These are phyloP conservation scores for Tolypocladium sp. DNA, from an alignment of 2,329 filamentous ascomycete species.

Conservation along the genomic window DNA sequence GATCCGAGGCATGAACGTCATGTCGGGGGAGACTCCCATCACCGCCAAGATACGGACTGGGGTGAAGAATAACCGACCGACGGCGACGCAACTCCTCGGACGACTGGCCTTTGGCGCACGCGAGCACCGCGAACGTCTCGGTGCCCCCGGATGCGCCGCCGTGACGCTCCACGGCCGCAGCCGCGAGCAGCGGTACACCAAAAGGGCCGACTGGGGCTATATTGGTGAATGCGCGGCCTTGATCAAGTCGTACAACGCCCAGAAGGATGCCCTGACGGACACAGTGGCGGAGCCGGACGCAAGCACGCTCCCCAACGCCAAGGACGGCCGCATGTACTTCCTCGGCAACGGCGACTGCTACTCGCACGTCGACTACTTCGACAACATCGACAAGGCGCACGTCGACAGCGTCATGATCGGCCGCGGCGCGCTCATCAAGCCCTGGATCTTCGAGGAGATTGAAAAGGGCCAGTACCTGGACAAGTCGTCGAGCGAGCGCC, in stretches of 20 bases:
- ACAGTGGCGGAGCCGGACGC: conserved; percentile 70
- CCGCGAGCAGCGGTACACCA: conserved; percentile 89
- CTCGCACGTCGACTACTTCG: conserved; percentile 80
- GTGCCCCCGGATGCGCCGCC: conserved; percentile 81
- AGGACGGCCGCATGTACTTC: conserved; percentile 71
- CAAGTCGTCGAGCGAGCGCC: conserved; percentile 81
- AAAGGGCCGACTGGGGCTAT: conserved; percentile 87
- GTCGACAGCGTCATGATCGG: conserved; percentile 96
- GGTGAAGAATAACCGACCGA: conserved; percentile 70
- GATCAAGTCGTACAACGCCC: conserved; percentile 68
- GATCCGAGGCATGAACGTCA: conserved; percentile 88
- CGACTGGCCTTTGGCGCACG: conserved; percentile 72
- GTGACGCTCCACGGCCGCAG: conserved; percentile 91
- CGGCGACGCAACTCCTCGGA: conserved; percentile 71
- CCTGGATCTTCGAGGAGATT: conserved; percentile 98
- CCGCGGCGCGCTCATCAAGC: conserved; percentile 93
- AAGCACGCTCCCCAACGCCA: conserved; percentile 58
- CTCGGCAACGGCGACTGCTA: conserved; percentile 95
- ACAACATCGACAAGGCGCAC: conserved; percentile 64
- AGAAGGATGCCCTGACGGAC: conserved; percentile 59
- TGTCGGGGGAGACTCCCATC: conserved; percentile 84
- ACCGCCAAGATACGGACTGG: conserved; percentile 94
- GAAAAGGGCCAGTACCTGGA: conserved; percentile 86
- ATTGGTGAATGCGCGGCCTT: conserved; percentile 83
- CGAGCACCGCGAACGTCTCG: conserved; percentile 60